phyloP scores from a whole-genome alignment of 2,329 filamentous ascomycete genomes.

The Neopestalotiopsis rosae region DNA sequence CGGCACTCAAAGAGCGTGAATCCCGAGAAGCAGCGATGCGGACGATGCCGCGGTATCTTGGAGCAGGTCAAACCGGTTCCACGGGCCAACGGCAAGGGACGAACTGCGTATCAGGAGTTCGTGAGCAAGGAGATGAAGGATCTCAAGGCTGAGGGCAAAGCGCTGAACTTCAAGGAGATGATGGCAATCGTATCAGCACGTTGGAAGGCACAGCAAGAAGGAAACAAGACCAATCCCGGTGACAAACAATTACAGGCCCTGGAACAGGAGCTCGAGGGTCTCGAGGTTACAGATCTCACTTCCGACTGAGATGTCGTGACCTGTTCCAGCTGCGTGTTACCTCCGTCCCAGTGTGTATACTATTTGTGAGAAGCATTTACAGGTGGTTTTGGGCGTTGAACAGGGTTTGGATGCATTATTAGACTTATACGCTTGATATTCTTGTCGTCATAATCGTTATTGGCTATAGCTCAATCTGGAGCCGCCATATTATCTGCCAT shows the following conservation, averaged over 20 bases:
- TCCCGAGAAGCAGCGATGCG: slow-evolving; percentile 72
- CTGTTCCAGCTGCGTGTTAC: neutral
- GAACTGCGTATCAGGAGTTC: slow-evolving; percentile 60
- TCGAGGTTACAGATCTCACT: neutral
- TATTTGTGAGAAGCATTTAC: neutral
- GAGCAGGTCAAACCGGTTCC: slow-evolving; percentile 82
- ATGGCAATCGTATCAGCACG: slow-evolving; percentile 67
- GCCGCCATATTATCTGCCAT: neutral
- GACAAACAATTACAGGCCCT: slow-evolving; percentile 49
- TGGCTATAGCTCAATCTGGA: neutral
- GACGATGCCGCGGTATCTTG: slow-evolving; percentile 72
- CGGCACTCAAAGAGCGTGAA: slow-evolving; percentile 89
- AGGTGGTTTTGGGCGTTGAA: no score
- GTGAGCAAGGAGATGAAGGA: slow-evolving; percentile 31
- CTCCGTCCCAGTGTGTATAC: neutral
- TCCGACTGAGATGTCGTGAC: neutral
- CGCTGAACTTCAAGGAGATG: slow-evolving; percentile 63
- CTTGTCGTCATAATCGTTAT: neutral
- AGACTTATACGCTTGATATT: neutral
- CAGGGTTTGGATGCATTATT: neutral
- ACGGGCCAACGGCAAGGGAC: slow-evolving; percentile 43
- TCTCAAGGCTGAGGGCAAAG: slow-evolving; percentile 31
- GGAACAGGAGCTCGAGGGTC: slow-evolving; percentile 15
- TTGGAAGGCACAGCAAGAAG: slow-evolving; percentile 64
- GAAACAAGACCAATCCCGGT: slow-evolving; percentile 71